A percentile compares a stretch with the other conserved stretches of the same genome.
Conservation (phyloP, 1,139 yeast species). For the Geotrichum bryndzae region DNA sequence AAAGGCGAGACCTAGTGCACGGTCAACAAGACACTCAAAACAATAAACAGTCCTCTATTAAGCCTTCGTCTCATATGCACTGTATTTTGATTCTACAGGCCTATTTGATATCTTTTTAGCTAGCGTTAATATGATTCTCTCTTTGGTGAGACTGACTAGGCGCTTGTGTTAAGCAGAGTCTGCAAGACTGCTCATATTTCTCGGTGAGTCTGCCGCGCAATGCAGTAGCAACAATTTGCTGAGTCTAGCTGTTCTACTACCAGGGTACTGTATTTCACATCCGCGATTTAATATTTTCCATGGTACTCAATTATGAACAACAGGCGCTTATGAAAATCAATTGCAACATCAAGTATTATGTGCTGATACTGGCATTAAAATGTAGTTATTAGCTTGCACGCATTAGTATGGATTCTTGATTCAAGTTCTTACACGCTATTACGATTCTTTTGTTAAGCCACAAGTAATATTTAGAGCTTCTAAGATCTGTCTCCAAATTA, state of each 20-base stretch:
- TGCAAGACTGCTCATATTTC: neutral
- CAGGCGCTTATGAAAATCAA: neutral
- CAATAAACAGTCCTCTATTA: too few relatives aligned
- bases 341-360: neutral
- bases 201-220: neutral
- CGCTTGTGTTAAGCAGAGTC: neutral
- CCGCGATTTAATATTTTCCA: neutral
- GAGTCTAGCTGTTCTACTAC: neutral
- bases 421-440: neutral
- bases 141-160: neutral
- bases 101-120: too few relatives aligned
- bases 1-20: neutral
- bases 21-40: neutral
- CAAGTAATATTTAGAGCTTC: neutral
- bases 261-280: neutral
- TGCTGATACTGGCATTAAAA: neutral
- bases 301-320: neutral
- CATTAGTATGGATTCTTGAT: neutral
- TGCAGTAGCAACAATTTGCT: neutral
- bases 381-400: neutral
- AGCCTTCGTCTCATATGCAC: too few relatives aligned
- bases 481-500: neutral
- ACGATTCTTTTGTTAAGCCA: neutral
- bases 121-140: neutral
- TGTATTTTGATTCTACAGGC: too few relatives aligned